A percentile compares a stretch with the other conserved stretches of the same genome.
Conservation (phyloP, 225 moss, liverwort and hornwort species). For the Polytrichum commune region DNA sequence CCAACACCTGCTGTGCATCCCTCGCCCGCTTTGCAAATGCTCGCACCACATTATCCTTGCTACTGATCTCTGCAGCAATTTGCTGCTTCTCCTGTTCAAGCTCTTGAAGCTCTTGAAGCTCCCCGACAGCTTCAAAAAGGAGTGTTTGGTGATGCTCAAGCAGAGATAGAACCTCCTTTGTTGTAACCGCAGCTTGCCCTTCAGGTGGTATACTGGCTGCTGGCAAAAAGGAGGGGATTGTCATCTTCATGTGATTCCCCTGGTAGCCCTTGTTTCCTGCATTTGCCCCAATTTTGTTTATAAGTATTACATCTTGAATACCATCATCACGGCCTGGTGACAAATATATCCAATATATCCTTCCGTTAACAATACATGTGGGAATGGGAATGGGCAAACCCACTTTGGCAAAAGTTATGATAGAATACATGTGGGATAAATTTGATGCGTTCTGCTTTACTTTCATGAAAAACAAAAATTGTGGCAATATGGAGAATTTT, state of each 20-base stretch:
- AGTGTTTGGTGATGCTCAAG: slow-evolving; percentile 74
- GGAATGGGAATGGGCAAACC: too few relatives aligned
- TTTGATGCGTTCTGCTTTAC: too few relatives aligned
- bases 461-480: too few relatives aligned
- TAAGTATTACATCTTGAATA: too few relatives aligned
- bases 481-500: too few relatives aligned
- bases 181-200: slow-evolving; percentile 58
- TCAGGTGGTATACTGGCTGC: slow-evolving; percentile 74
- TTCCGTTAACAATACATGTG: too few relatives aligned
- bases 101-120: slow-evolving; percentile 73
- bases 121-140: slow-evolving; percentile 68
- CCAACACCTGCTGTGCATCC: slow-evolving; percentile 86
- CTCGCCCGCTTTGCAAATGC: slow-evolving; percentile 81
- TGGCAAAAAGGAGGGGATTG: slow-evolving; percentile 53
- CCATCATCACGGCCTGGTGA: too few relatives aligned
- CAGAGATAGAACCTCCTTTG: slow-evolving; percentile 68
- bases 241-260: slow-evolving; percentile 67
- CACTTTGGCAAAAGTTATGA: too few relatives aligned
- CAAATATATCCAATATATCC: too few relatives aligned
- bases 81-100: slow-evolving; percentile 81
- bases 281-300: not conserved
- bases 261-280: slow-evolving; percentile 84
- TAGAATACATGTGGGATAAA: too few relatives aligned
- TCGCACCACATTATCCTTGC: slow-evolving; percentile 70
- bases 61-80: slow-evolving; percentile 63